These are phyloP conservation scores for Medicago truncatula DNA, from an alignment of 306 rosid species.

Conservation along the genomic window MtrunA17r5.0-ANR NC_053042.1:39005001-39005500, in stretches of 20 bases:
- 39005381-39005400: constrained; percentile 68
- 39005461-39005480: no score
- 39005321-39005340: constrained; percentile 55
- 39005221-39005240: constrained; percentile 63
- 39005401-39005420: not conserved
- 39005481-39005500: no score
- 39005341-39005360: constrained; percentile 55
- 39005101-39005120: constrained; percentile 65
- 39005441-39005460: not conserved
- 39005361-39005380: constrained; percentile 64
- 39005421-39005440: not conserved
- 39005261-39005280: constrained; percentile 67
- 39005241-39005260: constrained; percentile 69
- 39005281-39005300: constrained; percentile 71
- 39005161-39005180: not conserved
- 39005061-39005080: constrained; percentile 56
- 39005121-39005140: constrained; percentile 76
- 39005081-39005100: constrained; percentile 74
- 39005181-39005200: not conserved
- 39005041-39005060: not conserved
- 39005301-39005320: constrained; percentile 63
- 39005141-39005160: constrained; percentile 51
- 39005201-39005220: no score
- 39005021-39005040: not conserved
- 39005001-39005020: not conserved